phyloP scores from a whole-genome alignment of 495 filamentous ascomycete species.

The Recurvomyces mirabilis region DNA sequence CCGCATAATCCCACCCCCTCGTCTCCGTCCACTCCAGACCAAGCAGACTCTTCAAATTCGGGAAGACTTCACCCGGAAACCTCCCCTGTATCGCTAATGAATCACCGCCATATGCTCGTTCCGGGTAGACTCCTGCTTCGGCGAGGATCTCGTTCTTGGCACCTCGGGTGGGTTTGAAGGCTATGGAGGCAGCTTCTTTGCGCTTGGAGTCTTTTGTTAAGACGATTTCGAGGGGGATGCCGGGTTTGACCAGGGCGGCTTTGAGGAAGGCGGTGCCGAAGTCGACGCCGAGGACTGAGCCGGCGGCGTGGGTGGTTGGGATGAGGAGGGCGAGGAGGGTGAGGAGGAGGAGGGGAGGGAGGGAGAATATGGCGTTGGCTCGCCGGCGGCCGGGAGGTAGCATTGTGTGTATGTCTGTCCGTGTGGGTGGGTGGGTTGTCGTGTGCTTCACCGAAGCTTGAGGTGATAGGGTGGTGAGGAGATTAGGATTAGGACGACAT shows the following conservation, averaged over 20 bases:
- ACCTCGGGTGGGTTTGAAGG: constrained; percentile 68
- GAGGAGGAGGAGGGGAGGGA: constrained; percentile 29
- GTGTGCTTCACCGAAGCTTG: too few species aligned
- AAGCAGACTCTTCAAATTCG: constrained; percentile 79
- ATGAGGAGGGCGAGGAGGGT: constrained; percentile 47
- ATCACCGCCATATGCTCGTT: constrained; percentile 83
- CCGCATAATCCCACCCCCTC: constrained; percentile 24
- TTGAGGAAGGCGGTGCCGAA: constrained; percentile 96
- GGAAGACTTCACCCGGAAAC: constrained; percentile 86
- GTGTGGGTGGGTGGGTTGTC: too few species aligned
- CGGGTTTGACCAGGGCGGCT: constrained; percentile 90
- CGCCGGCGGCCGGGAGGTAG: constrained; percentile 21
- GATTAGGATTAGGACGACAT: too few species aligned
- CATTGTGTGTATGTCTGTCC: too few species aligned
- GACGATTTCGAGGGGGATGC: constrained; percentile 96
- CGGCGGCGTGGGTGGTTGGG: constrained; percentile 42
- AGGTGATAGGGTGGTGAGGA: too few species aligned
- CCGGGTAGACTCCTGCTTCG: constrained; percentile 57
- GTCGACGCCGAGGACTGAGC: constrained; percentile 79
- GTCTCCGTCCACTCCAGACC: constrained; percentile 53
- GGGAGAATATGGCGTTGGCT: not conserved
- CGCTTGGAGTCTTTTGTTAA: constrained; percentile 96
- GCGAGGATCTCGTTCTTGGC: constrained; percentile 36
- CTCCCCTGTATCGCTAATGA: constrained; percentile 76
- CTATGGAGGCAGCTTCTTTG: constrained; percentile 84